Evolutionary conservation across 148 eudicot species (phyloP).

Genomic region (Camellia lanceoleosa): DNA sequence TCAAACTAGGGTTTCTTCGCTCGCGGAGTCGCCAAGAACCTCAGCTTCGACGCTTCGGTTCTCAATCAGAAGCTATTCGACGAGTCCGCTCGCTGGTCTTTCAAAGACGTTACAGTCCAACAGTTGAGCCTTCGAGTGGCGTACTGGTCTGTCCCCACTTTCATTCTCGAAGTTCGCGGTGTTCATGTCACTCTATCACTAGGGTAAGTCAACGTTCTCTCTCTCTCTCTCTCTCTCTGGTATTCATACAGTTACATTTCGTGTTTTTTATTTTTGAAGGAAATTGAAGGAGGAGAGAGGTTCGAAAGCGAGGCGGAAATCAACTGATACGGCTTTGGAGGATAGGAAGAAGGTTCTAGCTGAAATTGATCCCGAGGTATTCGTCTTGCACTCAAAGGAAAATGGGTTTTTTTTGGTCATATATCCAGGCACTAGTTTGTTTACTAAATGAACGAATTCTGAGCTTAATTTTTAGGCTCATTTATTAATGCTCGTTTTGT

Average conservation of each 20-base stretch:
- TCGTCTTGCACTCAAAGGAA: neutral
- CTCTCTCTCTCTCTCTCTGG: neutral
- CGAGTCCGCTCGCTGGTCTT: constrained; percentile 28
- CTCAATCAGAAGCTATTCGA: constrained; percentile 41
- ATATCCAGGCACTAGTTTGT: neutral
- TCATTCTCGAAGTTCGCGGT: constrained; percentile 50
- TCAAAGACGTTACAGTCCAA: constrained; percentile 47
- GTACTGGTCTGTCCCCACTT: constrained; percentile 57
- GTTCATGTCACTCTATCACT: constrained; percentile 44
- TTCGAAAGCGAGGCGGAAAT: constrained; percentile 20
- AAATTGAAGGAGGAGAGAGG: constrained; percentile 31
- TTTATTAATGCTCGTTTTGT: too few relatives aligned
- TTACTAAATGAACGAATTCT: too few relatives aligned
- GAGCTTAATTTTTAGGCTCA: too few relatives aligned
- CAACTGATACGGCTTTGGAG: constrained; percentile 39
- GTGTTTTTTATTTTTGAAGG: constrained; percentile 34
- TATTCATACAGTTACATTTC: neutral
- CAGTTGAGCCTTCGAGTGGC: constrained; percentile 47
- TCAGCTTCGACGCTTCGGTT: constrained; percentile 41
- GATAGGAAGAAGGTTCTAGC: constrained; percentile 46
- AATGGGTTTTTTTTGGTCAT: neutral
- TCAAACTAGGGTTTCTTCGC: constrained; percentile 64
- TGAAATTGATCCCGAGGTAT: constrained; percentile 78
- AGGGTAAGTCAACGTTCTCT: constrained; percentile 35
- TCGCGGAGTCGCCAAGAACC: constrained; percentile 39